Evolutionary conservation across 495 filamentous ascomycete species (phyloP).

Genomic region (Physcia stellaris): DNA sequence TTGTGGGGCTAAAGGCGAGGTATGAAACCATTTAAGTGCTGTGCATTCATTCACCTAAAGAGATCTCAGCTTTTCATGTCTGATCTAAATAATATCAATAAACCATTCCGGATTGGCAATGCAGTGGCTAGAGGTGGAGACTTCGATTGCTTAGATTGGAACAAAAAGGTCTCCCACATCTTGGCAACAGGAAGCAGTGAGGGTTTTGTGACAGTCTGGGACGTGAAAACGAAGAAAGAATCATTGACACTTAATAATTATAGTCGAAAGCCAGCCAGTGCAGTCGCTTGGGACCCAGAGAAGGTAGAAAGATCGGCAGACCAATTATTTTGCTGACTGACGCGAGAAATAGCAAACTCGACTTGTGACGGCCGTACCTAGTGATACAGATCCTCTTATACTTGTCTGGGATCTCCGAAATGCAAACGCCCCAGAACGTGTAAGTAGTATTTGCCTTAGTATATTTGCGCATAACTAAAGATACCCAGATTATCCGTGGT

Average conservation of each 20-base stretch:
- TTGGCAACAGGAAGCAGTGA: constrained; percentile 86
- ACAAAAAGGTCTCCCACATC: constrained; percentile 94
- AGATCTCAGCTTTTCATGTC: constrained; percentile 74
- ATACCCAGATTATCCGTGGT: constrained; percentile 52
- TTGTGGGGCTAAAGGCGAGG: constrained; percentile 83
- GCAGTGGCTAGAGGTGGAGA: constrained; percentile 82
- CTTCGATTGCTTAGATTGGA: constrained; percentile 93
- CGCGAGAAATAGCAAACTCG: constrained; percentile 54
- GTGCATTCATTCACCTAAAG: not conserved
- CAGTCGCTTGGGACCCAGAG: constrained; percentile 93
- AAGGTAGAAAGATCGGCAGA: constrained; percentile 29
- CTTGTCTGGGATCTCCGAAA: constrained; percentile 91
- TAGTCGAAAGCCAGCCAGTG: constrained; percentile 83
- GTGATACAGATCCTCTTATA: constrained; percentile 80
- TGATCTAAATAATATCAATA: constrained; percentile 77
- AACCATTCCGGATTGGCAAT: constrained; percentile 78
- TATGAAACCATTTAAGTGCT: constrained; percentile 8
- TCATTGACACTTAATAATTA: constrained; percentile 88
- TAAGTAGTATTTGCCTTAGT: constrained; percentile 16
- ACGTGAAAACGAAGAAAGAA: constrained; percentile 92
- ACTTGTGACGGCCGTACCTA: constrained; percentile 81
- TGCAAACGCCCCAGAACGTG: constrained; percentile 83
- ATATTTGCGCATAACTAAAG: constrained; percentile 5
- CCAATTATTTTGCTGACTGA: constrained; percentile 4
- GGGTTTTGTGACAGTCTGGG: constrained; percentile 96